Percentiles rank a stretch among this genome's conserved stretches.
These are phyloP conservation scores for Lenwebbia sp. DNA, from an alignment of 345 rosid species.

Conservation along the genomic window DNA sequence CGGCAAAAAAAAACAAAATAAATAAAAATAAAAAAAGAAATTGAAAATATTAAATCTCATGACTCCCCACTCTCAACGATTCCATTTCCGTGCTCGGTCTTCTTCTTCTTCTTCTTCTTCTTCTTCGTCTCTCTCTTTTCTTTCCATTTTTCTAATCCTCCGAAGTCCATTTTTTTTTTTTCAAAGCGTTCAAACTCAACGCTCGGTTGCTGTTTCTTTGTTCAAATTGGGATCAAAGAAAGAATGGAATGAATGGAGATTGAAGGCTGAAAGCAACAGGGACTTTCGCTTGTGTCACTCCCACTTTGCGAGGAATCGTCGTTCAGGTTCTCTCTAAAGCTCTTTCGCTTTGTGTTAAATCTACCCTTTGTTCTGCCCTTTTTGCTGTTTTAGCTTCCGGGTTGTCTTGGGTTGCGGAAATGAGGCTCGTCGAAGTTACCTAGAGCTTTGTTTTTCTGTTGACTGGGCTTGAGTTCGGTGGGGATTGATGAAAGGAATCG, in stretches of 20 bases:
- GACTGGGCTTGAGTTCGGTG: background rate
- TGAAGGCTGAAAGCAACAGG: background rate
- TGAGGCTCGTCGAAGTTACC: background rate
- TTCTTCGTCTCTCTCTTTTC: background rate
- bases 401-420: background rate
- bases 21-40: background rate
- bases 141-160: background rate
- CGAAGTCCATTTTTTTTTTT: background rate
- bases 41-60: background rate
- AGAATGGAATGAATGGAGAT: background rate
- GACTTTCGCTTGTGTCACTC: background rate
- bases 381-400: background rate
- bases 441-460: background rate
- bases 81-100: background rate
- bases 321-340: background rate
- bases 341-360: background rate
- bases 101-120: background rate
- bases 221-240: background rate
- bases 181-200: background rate
- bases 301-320: background rate
- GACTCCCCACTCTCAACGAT: background rate
- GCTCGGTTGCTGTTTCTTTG: background rate
- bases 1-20: background rate
- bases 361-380: background rate
- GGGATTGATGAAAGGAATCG: background rate